phyloP scores from a whole-genome alignment of 2,329 filamentous ascomycete species.

The Helminthosporium solani region DNA sequence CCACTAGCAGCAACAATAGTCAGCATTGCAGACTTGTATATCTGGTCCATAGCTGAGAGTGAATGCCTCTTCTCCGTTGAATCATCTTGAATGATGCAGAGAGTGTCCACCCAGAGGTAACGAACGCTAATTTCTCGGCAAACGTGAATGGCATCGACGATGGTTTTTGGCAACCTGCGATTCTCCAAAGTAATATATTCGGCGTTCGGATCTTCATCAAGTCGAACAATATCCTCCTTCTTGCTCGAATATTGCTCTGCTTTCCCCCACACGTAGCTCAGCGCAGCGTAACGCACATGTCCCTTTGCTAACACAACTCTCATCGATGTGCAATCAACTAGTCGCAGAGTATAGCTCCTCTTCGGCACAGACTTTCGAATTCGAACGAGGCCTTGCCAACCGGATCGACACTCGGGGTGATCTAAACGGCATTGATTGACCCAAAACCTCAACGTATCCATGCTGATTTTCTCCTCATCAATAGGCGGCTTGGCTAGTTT shows the following conservation, averaged over 20 bases:
- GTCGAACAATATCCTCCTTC: neutral
- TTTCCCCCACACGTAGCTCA: constrained; percentile 1
- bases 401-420: neutral
- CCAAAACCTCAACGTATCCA: neutral
- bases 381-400: neutral
- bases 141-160: neutral
- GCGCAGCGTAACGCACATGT: neutral
- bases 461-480: neutral
- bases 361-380: neutral
- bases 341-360: neutral
- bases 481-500: neutral
- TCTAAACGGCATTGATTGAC: neutral
- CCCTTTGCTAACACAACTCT: neutral
- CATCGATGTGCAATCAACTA: neutral
- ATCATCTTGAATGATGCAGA: constrained; percentile 1
- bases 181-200: neutral
- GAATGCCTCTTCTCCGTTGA: neutral
- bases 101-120: neutral
- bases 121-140: neutral
- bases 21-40: neutral
- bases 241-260: neutral
- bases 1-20: neutral
- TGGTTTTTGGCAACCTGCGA: neutral
- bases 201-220: neutral
- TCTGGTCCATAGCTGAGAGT: constrained; percentile 1